Evolutionary conservation across 177 flowering plant genomes (phyloP), one percentile per base, ranked within the genome.

Genomic region (Vitis hybrid): DNA sequence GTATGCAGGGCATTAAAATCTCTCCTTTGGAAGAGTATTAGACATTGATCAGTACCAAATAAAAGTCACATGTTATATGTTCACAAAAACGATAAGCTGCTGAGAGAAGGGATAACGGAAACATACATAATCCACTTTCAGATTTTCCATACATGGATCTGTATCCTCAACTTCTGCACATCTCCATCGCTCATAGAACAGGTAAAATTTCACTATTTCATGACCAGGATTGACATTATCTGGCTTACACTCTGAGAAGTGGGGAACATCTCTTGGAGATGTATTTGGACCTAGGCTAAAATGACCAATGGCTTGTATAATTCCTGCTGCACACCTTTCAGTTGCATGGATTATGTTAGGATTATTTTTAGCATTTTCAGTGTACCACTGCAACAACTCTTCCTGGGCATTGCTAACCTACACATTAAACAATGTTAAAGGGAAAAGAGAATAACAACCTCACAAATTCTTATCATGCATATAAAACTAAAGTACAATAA

Each of bases 311-410:
- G 98, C 95, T 77, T 93, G 82, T 48, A 93, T 87, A 16, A 93
- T 93, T 59, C 95, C 97, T 16, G 84, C 87, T 11, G 95, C 98
- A 82, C 98, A 91, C 76, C 92, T 88, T 83, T 90, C 91, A 50
- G 80, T 77, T 11, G 97, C 90, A 82, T 87, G 98, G 66, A 88
- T 78, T 67, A 93, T 78, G 0, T 86, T 85, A 12, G 88, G 89
- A 68, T 91, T 91, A 66, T 78, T 53, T 68, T 84, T 86, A 52
- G 89, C 89, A 83, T 93, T 85, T 68, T 79, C 79, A 57, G 80
- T 81, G 80, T 86, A 76, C 98, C 98, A 93, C 72, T 91, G 89
- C 75, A 93, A 71, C 70, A 93, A 76, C 61, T 93, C 98, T 66
- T 93, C 95, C 81, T 74, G 71, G 16, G 82, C 75, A 72, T 80